phyloP scores from a whole-genome alignment of 2,329 filamentous ascomycete genomes.

The Arthrobotrys sinensis region DNA sequence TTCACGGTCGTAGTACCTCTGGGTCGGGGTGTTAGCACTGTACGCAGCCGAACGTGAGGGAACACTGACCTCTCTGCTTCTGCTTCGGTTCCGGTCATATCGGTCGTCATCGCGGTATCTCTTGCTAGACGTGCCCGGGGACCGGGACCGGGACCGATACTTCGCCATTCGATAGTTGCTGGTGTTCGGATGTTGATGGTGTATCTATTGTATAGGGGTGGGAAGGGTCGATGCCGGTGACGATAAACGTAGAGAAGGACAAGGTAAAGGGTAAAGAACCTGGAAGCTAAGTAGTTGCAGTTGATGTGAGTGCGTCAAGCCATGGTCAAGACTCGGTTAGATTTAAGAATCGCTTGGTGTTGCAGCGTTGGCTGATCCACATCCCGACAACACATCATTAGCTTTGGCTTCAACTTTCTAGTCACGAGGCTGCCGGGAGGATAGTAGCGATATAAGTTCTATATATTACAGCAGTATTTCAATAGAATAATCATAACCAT shows the following conservation, averaged over 20 bases:
- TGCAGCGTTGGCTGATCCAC: no score
- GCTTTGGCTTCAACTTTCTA: no score
- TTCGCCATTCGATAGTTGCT: conserved; percentile 38
- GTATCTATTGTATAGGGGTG: background rate
- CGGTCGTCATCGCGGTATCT: conserved; percentile 58
- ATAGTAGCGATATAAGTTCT: no score
- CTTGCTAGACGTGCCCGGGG: conserved; percentile 52
- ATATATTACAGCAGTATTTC: no score
- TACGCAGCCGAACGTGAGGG: no score
- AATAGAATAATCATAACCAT: no score
- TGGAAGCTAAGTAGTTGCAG: background rate
- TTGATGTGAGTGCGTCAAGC: background rate
- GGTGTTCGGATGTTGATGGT: background rate
- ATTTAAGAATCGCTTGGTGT: no score
- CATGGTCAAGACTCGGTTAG: background rate
- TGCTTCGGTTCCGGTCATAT: conserved; percentile 54
- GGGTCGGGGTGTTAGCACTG: background rate
- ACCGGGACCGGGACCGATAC: conserved; percentile 57
- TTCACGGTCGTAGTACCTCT: conserved; percentile 61
- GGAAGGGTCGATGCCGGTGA: background rate
- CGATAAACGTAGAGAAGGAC: background rate
- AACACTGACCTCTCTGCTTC: conserved; percentile 50
- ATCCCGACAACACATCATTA: no score
- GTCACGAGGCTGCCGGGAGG: no score
- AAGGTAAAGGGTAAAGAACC: background rate